phyloP scores from a whole-genome alignment of 192 early-diverging fungal species.

The Gaertneriomyces semiglobifer region DNA sequence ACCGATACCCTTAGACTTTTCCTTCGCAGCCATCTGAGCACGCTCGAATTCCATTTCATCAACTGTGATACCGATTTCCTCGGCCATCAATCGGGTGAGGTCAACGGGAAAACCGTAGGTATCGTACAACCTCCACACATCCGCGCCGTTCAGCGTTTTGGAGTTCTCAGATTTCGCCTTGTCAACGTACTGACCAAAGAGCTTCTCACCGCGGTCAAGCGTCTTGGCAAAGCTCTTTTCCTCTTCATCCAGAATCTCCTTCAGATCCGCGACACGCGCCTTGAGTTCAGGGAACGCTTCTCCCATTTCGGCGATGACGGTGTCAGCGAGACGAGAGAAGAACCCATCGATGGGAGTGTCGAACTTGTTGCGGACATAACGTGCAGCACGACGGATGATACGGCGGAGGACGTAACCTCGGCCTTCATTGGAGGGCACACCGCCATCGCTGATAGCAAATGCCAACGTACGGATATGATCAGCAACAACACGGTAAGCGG shows the following conservation, averaged over 20 bases:
- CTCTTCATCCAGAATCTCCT: constrained; percentile 95
- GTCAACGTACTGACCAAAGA: constrained; percentile 76
- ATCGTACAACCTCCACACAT: constrained; percentile 97
- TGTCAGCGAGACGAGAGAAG: constrained; percentile 91
- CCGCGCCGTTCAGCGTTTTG: constrained; percentile 70
- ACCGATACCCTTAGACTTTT: constrained; percentile 58
- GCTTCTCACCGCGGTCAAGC: constrained; percentile 91
- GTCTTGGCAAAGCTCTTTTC: constrained; percentile 93
- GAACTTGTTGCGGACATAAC: constrained; percentile 92
- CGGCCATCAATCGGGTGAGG: constrained; percentile 96
- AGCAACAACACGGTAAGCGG: constrained; percentile 96
- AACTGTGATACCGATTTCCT: constrained; percentile 82
- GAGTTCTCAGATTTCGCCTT: constrained; percentile 62
- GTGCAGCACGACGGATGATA: constrained; percentile 89
- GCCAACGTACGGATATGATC: constrained; percentile 96
- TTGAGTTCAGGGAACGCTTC: constrained; percentile 87
- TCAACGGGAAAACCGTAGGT: constrained; percentile 99
- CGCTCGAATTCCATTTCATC: constrained; percentile 79
- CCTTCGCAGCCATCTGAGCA: constrained; percentile 76
- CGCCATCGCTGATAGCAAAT: constrained; percentile 94
- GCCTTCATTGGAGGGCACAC: constrained; percentile 95
- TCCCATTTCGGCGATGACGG: constrained; percentile 86
- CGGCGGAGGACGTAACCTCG: constrained; percentile 97
- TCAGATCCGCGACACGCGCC: constrained; percentile 73
- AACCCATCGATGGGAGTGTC: constrained; percentile 84